Evolutionary conservation across 2,329 filamentous ascomycete species (phyloP).

Genomic region (Chaetomiaceae sp.): DNA sequence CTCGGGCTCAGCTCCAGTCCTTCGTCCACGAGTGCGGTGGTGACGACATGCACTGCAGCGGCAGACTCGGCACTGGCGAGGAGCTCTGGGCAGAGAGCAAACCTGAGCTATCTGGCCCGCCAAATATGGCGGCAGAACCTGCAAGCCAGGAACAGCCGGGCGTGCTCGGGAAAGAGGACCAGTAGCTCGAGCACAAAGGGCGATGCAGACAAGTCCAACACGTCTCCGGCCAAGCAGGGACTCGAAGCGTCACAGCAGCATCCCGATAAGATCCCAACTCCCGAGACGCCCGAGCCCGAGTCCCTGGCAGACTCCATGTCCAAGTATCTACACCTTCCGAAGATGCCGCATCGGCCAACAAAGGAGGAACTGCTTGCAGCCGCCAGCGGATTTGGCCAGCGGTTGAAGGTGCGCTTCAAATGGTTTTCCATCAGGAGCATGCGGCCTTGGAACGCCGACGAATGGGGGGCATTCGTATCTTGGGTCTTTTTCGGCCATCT

Average conservation of each 20-base stretch:
- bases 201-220: slow-evolving; percentile 20
- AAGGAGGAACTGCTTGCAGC: slow-evolving; percentile 91
- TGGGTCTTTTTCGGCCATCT: slow-evolving; percentile 94
- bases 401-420: slow-evolving; percentile 88
- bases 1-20: slow-evolving; percentile 40
- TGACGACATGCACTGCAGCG: slow-evolving; percentile 36
- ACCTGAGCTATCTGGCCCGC: slow-evolving; percentile 33
- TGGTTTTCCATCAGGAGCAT: slow-evolving; percentile 95
- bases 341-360: slow-evolving; percentile 80
- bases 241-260: slow-evolving; percentile 10
- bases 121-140: slow-evolving; percentile 35
- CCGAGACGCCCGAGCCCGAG: slow-evolving; percentile 27
- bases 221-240: slow-evolving; percentile 1
- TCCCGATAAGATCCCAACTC: slow-evolving; percentile 2
- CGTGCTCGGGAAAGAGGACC: slow-evolving; percentile 28
- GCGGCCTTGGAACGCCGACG: slow-evolving; percentile 90
- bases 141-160: slow-evolving; percentile 28
- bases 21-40: slow-evolving; percentile 36
- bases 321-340: slow-evolving; percentile 57
- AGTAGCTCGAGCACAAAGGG: slow-evolving; percentile 30
- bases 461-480: slow-evolving; percentile 91
- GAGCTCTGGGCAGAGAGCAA: slow-evolving; percentile 28
- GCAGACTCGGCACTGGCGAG: slow-evolving; percentile 34
- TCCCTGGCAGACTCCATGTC: slow-evolving; percentile 49
- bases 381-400: slow-evolving; percentile 87